Evolutionary conservation across 257 asterid genomes (phyloP).

Genomic region (Primulina tabacum): DNA sequence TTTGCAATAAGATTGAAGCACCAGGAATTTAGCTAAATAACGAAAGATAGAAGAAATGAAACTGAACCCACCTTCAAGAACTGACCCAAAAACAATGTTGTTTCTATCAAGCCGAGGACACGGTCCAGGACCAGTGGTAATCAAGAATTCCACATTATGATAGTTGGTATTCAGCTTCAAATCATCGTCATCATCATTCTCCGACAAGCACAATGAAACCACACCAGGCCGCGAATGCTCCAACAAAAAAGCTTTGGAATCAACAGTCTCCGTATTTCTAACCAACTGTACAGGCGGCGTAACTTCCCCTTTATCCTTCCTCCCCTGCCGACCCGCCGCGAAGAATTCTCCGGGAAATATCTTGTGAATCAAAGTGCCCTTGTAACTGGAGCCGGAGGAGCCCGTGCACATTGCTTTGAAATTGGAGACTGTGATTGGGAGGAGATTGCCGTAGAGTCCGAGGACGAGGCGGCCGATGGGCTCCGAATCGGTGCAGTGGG

Average conservation of each 20-base stretch:
- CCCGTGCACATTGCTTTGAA: slow-evolving; percentile 86
- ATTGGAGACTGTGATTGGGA: slow-evolving; percentile 77
- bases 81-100: slow-evolving; percentile 88
- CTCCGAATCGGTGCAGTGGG: slow-evolving; percentile 60
- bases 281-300: slow-evolving; percentile 50
- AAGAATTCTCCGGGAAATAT: slow-evolving; percentile 77
- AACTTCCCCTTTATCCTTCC: slow-evolving; percentile 81
- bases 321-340: slow-evolving; percentile 79
- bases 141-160: slow-evolving; percentile 88
- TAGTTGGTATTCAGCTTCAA: slow-evolving; percentile 64
- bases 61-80: slow-evolving; percentile 64
- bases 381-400: slow-evolving; percentile 66
- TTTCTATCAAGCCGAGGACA: slow-evolving; percentile 77
- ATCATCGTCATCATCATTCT: slow-evolving; percentile 82
- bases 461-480: slow-evolving; percentile 71
- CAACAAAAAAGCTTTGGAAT: slow-evolving; percentile 58
- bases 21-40: too few species aligned
- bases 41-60: background rate
- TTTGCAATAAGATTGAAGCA: background rate
- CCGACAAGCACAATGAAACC: slow-evolving; percentile 73
- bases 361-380: slow-evolving; percentile 75
- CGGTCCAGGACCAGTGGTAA: slow-evolving; percentile 93
- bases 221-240: slow-evolving; percentile 74
- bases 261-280: slow-evolving; percentile 63
- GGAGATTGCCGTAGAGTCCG: slow-evolving; percentile 78